Conservation (phyloP, 2,329 filamentous ascomycete genomes). For the Emericellopsis cladophorae region DNA sequence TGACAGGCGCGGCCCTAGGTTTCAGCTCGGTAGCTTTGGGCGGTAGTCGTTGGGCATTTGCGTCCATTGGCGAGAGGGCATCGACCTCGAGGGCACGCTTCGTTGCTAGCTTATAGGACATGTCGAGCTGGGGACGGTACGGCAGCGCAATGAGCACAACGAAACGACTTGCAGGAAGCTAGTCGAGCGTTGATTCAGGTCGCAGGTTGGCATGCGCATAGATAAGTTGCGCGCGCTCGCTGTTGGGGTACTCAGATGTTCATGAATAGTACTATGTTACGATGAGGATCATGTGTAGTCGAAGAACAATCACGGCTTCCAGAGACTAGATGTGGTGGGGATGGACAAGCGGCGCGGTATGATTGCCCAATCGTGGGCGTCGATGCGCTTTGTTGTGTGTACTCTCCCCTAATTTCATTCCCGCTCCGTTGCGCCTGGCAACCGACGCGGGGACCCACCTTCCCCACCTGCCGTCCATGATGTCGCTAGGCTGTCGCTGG, state of each 20-base stretch:
- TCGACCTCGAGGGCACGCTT: constrained; percentile 44
- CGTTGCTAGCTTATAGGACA: constrained; percentile 35
- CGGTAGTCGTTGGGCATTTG: constrained; percentile 44
- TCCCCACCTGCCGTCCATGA: too few species aligned
- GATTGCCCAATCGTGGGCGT: too few species aligned
- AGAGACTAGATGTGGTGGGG: not conserved
- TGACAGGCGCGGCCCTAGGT: constrained; percentile 32
- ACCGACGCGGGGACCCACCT: not conserved
- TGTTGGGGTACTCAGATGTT: not conserved
- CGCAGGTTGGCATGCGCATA: not conserved
- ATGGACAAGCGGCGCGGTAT: not conserved
- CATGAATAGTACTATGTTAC: constrained; percentile 1
- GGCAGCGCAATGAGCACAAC: not conserved
- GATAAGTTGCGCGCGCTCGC: too few species aligned
- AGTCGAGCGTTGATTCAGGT: not conserved
- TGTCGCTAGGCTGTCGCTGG: too few species aligned
- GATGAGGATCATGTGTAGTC: not conserved
- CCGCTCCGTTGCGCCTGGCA: constrained; percentile 1
- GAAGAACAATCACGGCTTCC: not conserved
- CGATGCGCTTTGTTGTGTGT: constrained; percentile 1
- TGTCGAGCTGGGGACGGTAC: constrained; percentile 8
- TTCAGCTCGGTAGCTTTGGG: constrained; percentile 32
- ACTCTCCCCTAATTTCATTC: not conserved
- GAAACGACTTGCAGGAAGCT: not conserved
- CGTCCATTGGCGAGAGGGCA: constrained; percentile 52